Evolutionary conservation across 1,139 yeast genomes (phyloP), one percentile per base, ranked within the genome.

Genomic region (Yamadazyma mexicana): DNA sequence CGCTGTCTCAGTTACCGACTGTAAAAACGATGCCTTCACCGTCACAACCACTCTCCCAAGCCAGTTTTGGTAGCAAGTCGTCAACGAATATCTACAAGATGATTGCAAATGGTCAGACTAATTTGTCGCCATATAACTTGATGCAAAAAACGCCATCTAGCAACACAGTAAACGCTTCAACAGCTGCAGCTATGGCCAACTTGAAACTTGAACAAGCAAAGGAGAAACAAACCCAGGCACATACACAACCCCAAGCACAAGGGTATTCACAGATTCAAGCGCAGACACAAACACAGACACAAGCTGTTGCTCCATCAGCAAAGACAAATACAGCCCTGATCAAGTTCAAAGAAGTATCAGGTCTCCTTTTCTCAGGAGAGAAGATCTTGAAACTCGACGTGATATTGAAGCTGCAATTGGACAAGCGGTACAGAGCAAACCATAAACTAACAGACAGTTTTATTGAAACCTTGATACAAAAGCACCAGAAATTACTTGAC

Each of bases 311-410:
- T 8, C 22, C 22, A 20, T 8, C 8, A 6, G 22, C 22, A 24
- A 24, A 10, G 11, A 28, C 8, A 6, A 28, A 28, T 11, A 16
- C n/a, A 6, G 31, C 31, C 9, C 14, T 12, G 5, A 62, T 68
- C 24, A 58, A 52, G 26, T 62, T 71, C 39, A 56, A 54, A 26
- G 77, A 72, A 33, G 54, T 72, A 4, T 61, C 71, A 2, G 52
- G 55, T 2, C 51, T 72, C 14, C 52, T 72, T 20, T 47, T 52
- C 2, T 55, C 63, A 3, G 58, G 62, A 17, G 77, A 72, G 43
- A 70, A 71, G 49, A 70, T 72, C 16, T 52, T 72, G 26, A 72
- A 72, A 45, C 57, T 72, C 54, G 77, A 71, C 45, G 60, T 58
- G 9, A 58, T 72, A 5, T 50, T 64, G 27, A 68, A 69, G 45